Conservation (phyloP, 371 early-diverging fungal species). For the Mortierella sp. region DNA sequence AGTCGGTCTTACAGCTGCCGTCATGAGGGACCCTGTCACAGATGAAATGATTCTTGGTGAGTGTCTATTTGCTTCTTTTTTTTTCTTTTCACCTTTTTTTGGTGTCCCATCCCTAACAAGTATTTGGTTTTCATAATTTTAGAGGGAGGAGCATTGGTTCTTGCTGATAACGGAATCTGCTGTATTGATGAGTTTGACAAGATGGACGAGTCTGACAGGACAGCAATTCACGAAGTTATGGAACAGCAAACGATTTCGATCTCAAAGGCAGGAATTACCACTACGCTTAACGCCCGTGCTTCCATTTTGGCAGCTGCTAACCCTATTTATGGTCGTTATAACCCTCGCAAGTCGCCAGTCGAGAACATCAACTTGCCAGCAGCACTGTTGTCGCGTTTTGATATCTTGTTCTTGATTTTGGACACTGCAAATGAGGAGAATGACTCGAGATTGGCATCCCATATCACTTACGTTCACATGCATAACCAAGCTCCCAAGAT, state of each 20-base stretch:
- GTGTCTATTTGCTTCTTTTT: conserved; percentile 7
- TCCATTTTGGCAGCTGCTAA: conserved; percentile 94
- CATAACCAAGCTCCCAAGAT: conserved; percentile 80
- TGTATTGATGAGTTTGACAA: conserved; percentile 97
- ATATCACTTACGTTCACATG: conserved; percentile 94
- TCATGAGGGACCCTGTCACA: conserved; percentile 87
- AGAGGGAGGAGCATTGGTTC: conserved; percentile 94
- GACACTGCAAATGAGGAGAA: conserved; percentile 83
- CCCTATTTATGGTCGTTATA: conserved; percentile 90
- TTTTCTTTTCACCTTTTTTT: not conserved
- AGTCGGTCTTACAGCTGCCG: conserved; percentile 95
- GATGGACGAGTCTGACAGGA: conserved; percentile 92
- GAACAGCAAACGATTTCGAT: conserved; percentile 97
- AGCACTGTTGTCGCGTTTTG: conserved; percentile 97
- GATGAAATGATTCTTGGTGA: conserved; percentile 88
- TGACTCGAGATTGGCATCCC: conserved; percentile 86
- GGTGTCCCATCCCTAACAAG: conserved; percentile 4
- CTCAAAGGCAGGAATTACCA: conserved; percentile 95
- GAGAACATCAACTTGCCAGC: conserved; percentile 98
- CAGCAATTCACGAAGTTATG: conserved; percentile 97
- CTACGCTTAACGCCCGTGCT: conserved; percentile 92
- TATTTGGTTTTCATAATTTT: not conserved
- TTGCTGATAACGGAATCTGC: conserved; percentile 94
- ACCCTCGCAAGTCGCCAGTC: conserved; percentile 80
- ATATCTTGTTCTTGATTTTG: conserved; percentile 93